Conservation (phyloP, 148 eudicot species). For the Cornus suecica region DNA sequence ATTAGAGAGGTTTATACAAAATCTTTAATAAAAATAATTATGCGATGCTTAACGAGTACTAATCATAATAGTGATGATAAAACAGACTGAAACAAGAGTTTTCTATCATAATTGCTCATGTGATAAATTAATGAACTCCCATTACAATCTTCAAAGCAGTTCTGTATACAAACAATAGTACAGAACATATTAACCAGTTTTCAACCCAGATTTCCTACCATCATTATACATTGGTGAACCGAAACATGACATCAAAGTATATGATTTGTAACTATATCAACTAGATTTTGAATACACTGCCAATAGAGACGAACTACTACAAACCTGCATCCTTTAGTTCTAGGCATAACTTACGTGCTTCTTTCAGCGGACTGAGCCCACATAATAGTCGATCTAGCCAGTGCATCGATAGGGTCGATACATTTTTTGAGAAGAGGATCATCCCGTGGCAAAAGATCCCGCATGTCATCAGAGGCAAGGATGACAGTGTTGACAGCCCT, state of each 20-base stretch:
- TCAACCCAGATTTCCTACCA: not conserved
- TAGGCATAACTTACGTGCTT: slow-evolving; percentile 16
- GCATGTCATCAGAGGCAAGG: slow-evolving; percentile 60
- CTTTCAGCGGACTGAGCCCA: slow-evolving; percentile 33
- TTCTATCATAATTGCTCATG: not conserved
- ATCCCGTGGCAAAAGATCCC: slow-evolving; percentile 51
- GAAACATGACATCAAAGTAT: not conserved
- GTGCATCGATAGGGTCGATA: slow-evolving; percentile 64
- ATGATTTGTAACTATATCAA: not conserved
- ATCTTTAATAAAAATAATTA: too few species aligned
- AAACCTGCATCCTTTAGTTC: not conserved
- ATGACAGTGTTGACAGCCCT: slow-evolving; percentile 63
- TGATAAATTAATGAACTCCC: not conserved
- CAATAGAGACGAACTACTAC: not conserved
- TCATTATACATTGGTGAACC: not conserved
- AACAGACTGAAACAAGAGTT: not conserved
- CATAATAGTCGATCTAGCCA: slow-evolving; percentile 48
- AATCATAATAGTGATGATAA: too few species aligned
- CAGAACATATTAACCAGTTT: not conserved
- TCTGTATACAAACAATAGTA: not conserved
- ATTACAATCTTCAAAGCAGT: not conserved
- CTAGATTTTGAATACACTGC: not conserved
- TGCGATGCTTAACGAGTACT: not conserved
- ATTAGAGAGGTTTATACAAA: too few species aligned
- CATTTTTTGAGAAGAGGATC: slow-evolving; percentile 73